Conservation (phyloP, 2,329 filamentous ascomycete genomes). For the Tothia fuscella region DNA sequence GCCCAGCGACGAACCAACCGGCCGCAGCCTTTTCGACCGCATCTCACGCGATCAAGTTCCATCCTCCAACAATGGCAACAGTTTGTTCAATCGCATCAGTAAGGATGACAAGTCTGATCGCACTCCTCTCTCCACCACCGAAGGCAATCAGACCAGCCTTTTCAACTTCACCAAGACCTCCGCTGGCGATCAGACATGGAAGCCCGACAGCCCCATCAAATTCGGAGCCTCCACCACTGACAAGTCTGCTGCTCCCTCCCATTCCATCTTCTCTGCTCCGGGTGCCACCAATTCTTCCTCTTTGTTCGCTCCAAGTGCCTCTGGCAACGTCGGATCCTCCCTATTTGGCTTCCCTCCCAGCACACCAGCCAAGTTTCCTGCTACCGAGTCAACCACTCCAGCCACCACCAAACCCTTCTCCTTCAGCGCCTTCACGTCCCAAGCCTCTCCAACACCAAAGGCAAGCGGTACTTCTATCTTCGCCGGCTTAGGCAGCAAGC, state of each 20-base stretch:
- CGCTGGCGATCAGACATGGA: constrained; percentile 34
- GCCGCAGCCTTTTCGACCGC: constrained; percentile 4
- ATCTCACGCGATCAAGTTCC: not conserved
- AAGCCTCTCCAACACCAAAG: too few relatives aligned
- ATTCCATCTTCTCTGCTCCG: constrained; percentile 11
- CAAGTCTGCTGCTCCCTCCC: constrained; percentile 10
- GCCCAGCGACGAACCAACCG: not conserved
- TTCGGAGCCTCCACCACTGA: constrained; percentile 25
- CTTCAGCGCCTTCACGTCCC: too few relatives aligned
- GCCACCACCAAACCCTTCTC: not conserved
- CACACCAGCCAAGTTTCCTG: too few relatives aligned
- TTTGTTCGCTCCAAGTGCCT: constrained; percentile 16
- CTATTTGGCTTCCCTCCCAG: too few relatives aligned
- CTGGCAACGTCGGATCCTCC: constrained; percentile 11
- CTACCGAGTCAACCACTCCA: not conserved
- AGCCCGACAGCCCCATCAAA: constrained; percentile 34
- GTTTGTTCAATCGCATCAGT: constrained; percentile 15
- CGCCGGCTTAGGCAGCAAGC: constrained; percentile 13
- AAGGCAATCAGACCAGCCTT: constrained; percentile 14
- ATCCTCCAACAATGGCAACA: not conserved
- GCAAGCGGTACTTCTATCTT: constrained; percentile 11
- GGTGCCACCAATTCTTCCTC: constrained; percentile 9
- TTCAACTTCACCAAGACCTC: constrained; percentile 20
- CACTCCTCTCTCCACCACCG: constrained; percentile 4
- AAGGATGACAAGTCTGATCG: constrained; percentile 12